A percentile compares a stretch with the other conserved stretches of the same genome.
Evolutionary conservation across 495 filamentous ascomycete species (phyloP).

Genomic region (Daldinia vernicosa): DNA sequence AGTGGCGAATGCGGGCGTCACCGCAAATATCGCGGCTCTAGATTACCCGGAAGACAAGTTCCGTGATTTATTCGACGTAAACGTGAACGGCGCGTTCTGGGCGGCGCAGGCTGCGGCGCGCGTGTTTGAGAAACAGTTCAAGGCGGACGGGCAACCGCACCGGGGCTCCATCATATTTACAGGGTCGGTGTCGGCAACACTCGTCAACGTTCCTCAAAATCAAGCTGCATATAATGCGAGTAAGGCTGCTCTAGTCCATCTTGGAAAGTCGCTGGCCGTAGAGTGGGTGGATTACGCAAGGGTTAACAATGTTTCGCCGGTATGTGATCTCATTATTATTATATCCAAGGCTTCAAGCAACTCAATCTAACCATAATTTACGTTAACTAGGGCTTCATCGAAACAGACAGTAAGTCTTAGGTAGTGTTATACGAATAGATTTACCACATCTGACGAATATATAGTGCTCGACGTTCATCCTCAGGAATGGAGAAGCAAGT

Average conservation of each 20-base stretch:
- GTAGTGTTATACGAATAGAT: neutral
- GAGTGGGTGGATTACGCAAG: slow-evolving; percentile 62
- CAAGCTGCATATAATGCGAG: slow-evolving; percentile 68
- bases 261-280: slow-evolving; percentile 68
- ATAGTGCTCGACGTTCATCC: slow-evolving; percentile 42
- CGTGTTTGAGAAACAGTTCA: slow-evolving; percentile 69
- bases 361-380: slow-evolving; percentile 2
- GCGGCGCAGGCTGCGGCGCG: slow-evolving; percentile 73
- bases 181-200: slow-evolving; percentile 68
- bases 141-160: slow-evolving; percentile 57
- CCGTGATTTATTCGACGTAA: slow-evolving; percentile 74
- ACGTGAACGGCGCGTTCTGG: slow-evolving; percentile 78
- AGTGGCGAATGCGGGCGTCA: slow-evolving; percentile 68
- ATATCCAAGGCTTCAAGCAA: neutral
- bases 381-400: slow-evolving; percentile 36
- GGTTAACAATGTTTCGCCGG: slow-evolving; percentile 70
- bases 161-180: slow-evolving; percentile 68
- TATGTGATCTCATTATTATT: slow-evolving; percentile 42
- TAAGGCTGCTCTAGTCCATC: slow-evolving; percentile 68
- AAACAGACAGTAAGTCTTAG: slow-evolving; percentile 39
- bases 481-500: slow-evolving; percentile 36
- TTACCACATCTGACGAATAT: slow-evolving; percentile 5
- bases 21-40: slow-evolving; percentile 68
- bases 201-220: slow-evolving; percentile 72
- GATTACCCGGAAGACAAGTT: slow-evolving; percentile 72